These are phyloP conservation scores for Candida mattraensis DNA, from an alignment of 805 yeast genomes.

Conservation along the genomic window DNA sequence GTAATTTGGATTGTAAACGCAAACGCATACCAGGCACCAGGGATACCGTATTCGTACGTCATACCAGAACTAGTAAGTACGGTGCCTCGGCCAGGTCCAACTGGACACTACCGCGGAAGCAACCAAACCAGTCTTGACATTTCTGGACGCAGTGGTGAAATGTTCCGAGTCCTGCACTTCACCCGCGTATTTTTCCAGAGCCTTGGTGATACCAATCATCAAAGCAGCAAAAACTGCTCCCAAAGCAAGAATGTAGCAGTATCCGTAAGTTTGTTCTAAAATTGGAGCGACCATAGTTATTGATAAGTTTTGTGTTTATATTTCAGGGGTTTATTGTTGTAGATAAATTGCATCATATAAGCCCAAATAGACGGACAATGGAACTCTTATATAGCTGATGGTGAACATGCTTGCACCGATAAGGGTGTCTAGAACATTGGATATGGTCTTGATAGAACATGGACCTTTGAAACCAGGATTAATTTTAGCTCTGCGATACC, in stretches of 20 bases:
- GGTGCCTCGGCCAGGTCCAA: conserved; percentile 36
- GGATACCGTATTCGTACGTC: conserved; percentile 24
- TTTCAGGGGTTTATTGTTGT: too few species aligned
- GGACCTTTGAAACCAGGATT: too few species aligned
- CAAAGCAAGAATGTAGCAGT: conserved; percentile 40
- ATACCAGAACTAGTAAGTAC: conserved; percentile 26
- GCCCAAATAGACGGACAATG: too few species aligned
- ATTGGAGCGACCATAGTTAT: conserved; percentile 22
- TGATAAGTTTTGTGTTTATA: too few species aligned
- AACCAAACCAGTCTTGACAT: conserved; percentile 42
- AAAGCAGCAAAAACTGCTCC: conserved; percentile 46
- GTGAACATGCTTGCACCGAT: too few species aligned
- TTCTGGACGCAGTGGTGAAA: conserved; percentile 46
- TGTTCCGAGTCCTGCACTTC: conserved; percentile 44
- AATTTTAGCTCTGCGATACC: too few species aligned
- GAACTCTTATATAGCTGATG: too few species aligned
- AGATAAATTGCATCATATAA: too few species aligned
- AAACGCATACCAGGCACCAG: conserved; percentile 26
- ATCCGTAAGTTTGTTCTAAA: conserved; percentile 38
- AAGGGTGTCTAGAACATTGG: too few species aligned
- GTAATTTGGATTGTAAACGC: conserved; percentile 40
- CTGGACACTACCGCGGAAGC: conserved; percentile 44
- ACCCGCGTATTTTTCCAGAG: conserved; percentile 37
- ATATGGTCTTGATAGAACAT: too few species aligned
- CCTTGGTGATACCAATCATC: conserved; percentile 40